These are phyloP conservation scores for Boletellus sp. DNA, from an alignment of 768 basidiomycete species.

Conservation along the genomic window DNA sequence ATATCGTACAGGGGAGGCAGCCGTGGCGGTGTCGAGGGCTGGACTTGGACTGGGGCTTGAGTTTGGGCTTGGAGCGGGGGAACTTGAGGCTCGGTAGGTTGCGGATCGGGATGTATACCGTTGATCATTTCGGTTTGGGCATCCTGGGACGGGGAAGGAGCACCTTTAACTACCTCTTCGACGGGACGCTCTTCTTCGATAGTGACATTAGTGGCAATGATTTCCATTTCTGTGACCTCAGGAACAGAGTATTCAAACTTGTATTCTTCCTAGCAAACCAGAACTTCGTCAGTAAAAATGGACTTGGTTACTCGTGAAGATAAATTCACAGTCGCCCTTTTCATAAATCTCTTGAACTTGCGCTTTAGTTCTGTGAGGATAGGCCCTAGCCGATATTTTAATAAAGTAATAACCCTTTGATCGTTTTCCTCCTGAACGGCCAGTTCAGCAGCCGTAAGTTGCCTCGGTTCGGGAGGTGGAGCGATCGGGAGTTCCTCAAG, in stretches of 20 bases:
- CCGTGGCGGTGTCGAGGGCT: conserved; percentile 34
- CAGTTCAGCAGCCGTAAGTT: conserved; percentile 78
- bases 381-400: conserved; percentile 89
- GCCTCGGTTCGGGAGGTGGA: conserved; percentile 82
- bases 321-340: conserved; percentile 63
- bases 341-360: conserved; percentile 88
- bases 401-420: conserved; percentile 66
- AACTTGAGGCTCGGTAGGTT: conserved; percentile 18
- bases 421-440: conserved; percentile 82
- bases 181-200: conserved; percentile 40
- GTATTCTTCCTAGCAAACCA: conserved; percentile 64
- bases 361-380: conserved; percentile 86
- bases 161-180: conserved; percentile 41
- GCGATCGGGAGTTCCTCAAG: conserved; percentile 86
- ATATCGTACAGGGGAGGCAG: conserved; percentile 68
- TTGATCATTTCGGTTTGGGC: conserved; percentile 37
- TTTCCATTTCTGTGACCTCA: conserved; percentile 26
- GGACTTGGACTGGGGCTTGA: conserved; percentile 35
- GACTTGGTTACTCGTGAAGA: background rate
- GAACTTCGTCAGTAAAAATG: conserved; percentile 9
- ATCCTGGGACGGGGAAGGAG: conserved; percentile 17
- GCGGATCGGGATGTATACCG: conserved; percentile 28
- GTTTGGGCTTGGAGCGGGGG: conserved; percentile 36
- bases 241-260: conserved; percentile 43
- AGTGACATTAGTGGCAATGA: conserved; percentile 37